These are phyloP conservation scores for Penicillium sp. DNA, from an alignment of 2,329 filamentous ascomycete species.

Conservation along the genomic window DNA sequence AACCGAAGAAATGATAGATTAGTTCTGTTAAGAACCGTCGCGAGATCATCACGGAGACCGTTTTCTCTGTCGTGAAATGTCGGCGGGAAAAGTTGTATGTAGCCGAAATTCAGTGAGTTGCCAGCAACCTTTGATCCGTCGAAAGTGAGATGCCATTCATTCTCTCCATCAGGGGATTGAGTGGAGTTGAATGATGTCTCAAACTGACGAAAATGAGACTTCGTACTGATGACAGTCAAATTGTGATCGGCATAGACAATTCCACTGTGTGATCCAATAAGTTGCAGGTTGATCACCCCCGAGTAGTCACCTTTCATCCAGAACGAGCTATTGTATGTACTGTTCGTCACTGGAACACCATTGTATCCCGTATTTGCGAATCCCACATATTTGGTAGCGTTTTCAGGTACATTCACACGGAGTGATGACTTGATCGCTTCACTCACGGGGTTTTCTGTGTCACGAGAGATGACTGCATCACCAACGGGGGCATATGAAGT, in stretches of 20 bases:
- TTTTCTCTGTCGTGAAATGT: slow-evolving; percentile 47
- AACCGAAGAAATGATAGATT: slow-evolving; percentile 66
- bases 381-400: slow-evolving; percentile 33
- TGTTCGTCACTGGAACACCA: slow-evolving; percentile 33
- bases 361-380: slow-evolving; percentile 52
- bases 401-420: slow-evolving; percentile 23
- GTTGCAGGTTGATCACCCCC: slow-evolving; percentile 29
- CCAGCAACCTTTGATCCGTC: slow-evolving; percentile 28
- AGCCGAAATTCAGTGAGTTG: slow-evolving; percentile 28
- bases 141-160: slow-evolving; percentile 35
- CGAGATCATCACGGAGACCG: slow-evolving; percentile 61
- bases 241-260: slow-evolving; percentile 31
- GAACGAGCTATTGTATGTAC: slow-evolving; percentile 34
- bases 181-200: slow-evolving; percentile 29
- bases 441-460: slow-evolving; percentile 29
- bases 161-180: slow-evolving; percentile 26
- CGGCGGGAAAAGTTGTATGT: slow-evolving; percentile 33
- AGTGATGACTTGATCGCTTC: slow-evolving; percentile 34
- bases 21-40: slow-evolving; percentile 56
- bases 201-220: slow-evolving; percentile 23
- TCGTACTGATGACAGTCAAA: slow-evolving; percentile 30
- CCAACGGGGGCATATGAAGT: slow-evolving; percentile 35
- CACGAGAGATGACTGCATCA: slow-evolving; percentile 29
- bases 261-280: slow-evolving; percentile 29
- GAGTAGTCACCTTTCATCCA: slow-evolving; percentile 38